A percentile compares a stretch with the other conserved stretches of the same genome.
Conservation (phyloP, 345 rosid genomes). For the Melaleuca alternifolia region DNA sequence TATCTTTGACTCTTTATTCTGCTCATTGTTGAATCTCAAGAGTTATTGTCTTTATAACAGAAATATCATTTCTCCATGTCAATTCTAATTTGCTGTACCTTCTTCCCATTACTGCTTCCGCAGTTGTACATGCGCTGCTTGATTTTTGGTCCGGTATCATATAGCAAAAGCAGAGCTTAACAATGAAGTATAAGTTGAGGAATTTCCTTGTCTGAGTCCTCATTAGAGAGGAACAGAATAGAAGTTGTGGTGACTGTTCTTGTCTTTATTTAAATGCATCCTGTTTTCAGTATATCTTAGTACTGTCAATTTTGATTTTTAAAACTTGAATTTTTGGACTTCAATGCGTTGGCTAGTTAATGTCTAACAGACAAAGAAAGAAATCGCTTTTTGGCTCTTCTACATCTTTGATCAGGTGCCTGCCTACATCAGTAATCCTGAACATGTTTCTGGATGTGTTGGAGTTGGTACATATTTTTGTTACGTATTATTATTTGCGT, state of each 20-base stretch:
- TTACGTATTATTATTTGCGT: background rate
- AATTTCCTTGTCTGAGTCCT: background rate
- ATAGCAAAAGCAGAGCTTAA: background rate
- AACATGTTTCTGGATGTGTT: background rate
- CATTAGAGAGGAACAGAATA: background rate
- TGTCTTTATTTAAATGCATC: background rate
- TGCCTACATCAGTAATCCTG: background rate
- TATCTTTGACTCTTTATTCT: background rate
- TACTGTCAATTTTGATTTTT: background rate
- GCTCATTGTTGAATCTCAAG: background rate
- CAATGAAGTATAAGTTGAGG: background rate
- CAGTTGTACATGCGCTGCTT: background rate
- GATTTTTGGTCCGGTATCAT: background rate
- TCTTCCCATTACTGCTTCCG: background rate
- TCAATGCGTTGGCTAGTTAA: background rate
- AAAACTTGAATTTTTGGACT: background rate
- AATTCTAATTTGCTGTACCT: background rate
- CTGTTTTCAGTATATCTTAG: background rate
- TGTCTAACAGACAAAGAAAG: background rate
- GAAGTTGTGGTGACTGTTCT: background rate
- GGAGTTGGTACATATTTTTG: background rate
- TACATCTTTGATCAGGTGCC: background rate
- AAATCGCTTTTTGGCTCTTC: background rate
- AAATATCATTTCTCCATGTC: background rate
- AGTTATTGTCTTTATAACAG: background rate